Evolutionary conservation across 768 basidiomycete genomes (phyloP), one percentile per base, ranked within the genome.

Genomic region (Glaciozyma martinii): DNA sequence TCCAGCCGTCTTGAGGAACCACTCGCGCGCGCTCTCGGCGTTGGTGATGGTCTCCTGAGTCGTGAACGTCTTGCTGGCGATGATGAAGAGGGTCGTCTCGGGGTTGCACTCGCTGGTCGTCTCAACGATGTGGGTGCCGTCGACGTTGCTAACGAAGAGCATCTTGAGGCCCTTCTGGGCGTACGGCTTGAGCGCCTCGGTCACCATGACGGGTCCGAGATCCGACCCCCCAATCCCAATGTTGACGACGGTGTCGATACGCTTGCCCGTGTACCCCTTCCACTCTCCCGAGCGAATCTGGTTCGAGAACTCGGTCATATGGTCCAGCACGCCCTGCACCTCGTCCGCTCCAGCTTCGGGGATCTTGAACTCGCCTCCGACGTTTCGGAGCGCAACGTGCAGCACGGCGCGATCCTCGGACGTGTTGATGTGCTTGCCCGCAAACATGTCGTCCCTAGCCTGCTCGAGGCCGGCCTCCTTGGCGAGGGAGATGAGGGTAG

Each of bases 21-120:
- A 99, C 56, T 85, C 85, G 50, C 89, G 83, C 18, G 95, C 95
- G 53, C 84, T 87, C 78, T 89, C 88, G 46, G 95, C 95, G 76
- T 99, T 99, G 69, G 95, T 98, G 80, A 98, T 97, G 23, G 94
- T 98, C 81, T 99, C 95, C 79, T 99, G 94, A 13, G 95, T 99
- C 25, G 95, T 99, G 78, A 98, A 99, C 3, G 95, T 98, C 83
- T 99, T 98, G 77, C 85, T 86, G n/a, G 94, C 94, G 73, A 98
- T 87, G 79, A 98, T 94, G 82, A 98, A 98, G 65, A 99, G 80
- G 5, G 95, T 97, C 32, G 85, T 85, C 78, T 98, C 92, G 1
- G 90, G 87, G 76, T 98, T 82, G 78, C 88, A 90, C 61, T 81
- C 73, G 58, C 82, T 81, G 40, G 93, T 78, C 1, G 86, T 88